A percentile compares a stretch with the other conserved stretches of the same genome.
Conservation (phyloP, 2,329 filamentous ascomycete species). For the Escovopsis sp. region DNA sequence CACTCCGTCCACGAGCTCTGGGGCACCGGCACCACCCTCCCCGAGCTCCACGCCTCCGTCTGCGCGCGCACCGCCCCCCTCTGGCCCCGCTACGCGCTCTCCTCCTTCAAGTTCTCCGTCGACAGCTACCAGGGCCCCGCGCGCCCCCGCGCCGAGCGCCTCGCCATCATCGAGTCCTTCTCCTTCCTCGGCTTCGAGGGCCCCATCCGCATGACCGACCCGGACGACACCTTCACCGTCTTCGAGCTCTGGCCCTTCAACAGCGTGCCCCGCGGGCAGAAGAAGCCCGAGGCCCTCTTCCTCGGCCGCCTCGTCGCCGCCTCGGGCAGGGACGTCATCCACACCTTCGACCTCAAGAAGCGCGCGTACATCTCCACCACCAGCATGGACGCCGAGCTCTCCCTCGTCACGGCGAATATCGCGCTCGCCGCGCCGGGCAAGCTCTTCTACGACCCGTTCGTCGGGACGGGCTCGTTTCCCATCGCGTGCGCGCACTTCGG, state of each 20-base stretch:
- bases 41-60: conserved; percentile 52
- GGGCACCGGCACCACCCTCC: conserved; percentile 55
- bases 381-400: conserved; percentile 91
- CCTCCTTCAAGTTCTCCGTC: conserved; percentile 70
- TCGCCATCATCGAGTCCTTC: conserved; percentile 70
- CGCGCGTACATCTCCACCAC: conserved; percentile 88
- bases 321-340: conserved; percentile 51
- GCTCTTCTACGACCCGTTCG: conserved; percentile 87
- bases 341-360: conserved; percentile 81
- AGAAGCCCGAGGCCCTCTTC: conserved; percentile 44
- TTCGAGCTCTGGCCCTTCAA: conserved; percentile 65
- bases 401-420: conserved; percentile 82
- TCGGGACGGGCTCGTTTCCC: conserved; percentile 86
- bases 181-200: conserved; percentile 64
- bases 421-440: conserved; percentile 69
- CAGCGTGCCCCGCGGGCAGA: conserved; percentile 29
- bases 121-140: conserved; percentile 74
- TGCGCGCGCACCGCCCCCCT: conserved; percentile 39
- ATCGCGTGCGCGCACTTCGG: conserved; percentile 85
- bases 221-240: conserved; percentile 61
- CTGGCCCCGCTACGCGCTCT: conserved; percentile 49
- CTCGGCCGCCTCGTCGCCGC: conserved; percentile 57
- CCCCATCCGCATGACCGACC: conserved; percentile 57
- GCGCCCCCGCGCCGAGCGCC: conserved; percentile 45
- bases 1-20: conserved; percentile 82